Conservation (phyloP, 2,329 filamentous ascomycete species). For the Apiospora aurea region DNA sequence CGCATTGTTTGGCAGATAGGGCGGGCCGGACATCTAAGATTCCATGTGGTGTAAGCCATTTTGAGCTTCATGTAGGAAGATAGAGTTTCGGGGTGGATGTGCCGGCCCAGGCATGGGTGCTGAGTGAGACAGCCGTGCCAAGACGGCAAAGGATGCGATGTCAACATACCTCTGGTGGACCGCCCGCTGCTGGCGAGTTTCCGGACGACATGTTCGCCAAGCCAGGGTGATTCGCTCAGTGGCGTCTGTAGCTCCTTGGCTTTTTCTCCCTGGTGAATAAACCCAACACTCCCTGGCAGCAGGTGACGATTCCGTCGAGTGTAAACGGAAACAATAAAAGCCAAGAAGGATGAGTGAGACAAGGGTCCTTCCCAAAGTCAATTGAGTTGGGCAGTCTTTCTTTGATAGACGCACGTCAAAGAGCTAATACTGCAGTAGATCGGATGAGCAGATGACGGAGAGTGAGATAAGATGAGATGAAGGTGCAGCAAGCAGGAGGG, state of each 20-base stretch:
- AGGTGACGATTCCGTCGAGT: not conserved
- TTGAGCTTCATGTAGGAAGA: not conserved
- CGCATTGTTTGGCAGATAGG: slow-evolving; percentile 6
- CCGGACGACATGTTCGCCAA: slow-evolving; percentile 11
- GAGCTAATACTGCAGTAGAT: not conserved
- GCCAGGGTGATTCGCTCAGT: not conserved
- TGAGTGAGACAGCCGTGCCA: slow-evolving; percentile 7
- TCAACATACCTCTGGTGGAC: slow-evolving; percentile 3
- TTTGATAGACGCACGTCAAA: not conserved
- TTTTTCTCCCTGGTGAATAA: not conserved
- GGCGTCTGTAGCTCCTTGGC: not conserved
- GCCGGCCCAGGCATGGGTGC: not conserved
- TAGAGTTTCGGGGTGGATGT: not conserved
- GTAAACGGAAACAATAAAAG: not conserved
- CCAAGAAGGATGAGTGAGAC: not conserved
- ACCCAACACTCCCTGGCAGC: not conserved
- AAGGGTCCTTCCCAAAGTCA: not conserved
- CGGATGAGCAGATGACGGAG: not conserved
- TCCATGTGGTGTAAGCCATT: not conserved
- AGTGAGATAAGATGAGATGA: not conserved
- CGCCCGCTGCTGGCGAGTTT: slow-evolving; percentile 2
- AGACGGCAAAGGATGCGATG: not conserved
- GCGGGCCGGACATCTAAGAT: slow-evolving; percentile 23
- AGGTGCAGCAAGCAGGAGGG: not conserved
- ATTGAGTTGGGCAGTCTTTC: not conserved